Evolutionary conservation across 805 yeast genomes (phyloP), one percentile per base, ranked within the genome.

Genomic region (Barnettozyma sp.): DNA sequence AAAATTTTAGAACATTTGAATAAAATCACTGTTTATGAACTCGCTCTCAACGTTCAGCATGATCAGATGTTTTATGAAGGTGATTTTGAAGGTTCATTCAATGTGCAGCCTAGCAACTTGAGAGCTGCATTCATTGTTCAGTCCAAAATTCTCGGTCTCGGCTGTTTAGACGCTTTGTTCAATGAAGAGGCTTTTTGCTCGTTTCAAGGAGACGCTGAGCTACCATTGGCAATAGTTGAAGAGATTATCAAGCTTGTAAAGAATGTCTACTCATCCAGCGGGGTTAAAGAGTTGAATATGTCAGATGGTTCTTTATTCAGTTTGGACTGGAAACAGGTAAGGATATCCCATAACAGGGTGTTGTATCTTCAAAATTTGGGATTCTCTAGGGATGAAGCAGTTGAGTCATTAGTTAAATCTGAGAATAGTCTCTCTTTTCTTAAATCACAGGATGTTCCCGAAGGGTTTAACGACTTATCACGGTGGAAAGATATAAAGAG

Each of bases 241-340:
- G 70, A 68, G 39, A 35, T 75, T 2, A 55, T 75, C 13, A 53
- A 60, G 3, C 59, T 77, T 27, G 52, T 71, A 21, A 65, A 63
- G 32, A 60, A 65, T 32, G 58, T 68, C 2, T 71, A 60, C 43
- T 55, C 55, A 8, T 50, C 56, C 2, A 52, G 55, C n/a, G 58
- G 64, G 6, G 68, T 65, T 16, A 54, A 56, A 3, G 56, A 50
- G 15, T 48, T 55, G 5, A 56, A 57, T 7, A 58, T 50, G 7
- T 58, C 43, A 2, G 61, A 58, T 28, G 68, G 66, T 19, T 44
- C 54, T 25, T 46, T 62, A 26, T 65, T 49, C 50, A 66, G 61
- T 26, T 59, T 59, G 7, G 35, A 44, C 9, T 52, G 54, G 59
- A 59, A 57, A 33, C 59, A 63, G 18, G 72, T 68, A 3, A 52